A percentile compares a stretch with the other conserved stretches of the same genome.
phyloP scores from a whole-genome alignment of 2,329 filamentous ascomycete genomes.

The Stagonosporopsis rhizophila region DNA sequence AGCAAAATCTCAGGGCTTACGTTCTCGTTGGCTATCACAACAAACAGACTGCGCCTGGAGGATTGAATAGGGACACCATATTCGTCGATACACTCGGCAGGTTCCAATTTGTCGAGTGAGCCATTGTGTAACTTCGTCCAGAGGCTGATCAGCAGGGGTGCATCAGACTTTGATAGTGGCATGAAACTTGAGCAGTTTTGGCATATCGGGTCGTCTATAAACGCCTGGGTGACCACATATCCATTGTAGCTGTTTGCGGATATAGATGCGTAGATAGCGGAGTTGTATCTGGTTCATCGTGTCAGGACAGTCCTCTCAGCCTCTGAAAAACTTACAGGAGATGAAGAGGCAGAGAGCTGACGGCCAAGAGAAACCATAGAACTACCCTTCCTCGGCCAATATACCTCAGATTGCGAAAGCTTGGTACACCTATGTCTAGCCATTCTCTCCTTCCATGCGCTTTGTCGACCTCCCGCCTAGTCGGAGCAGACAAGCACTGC shows the following conservation, averaged over 20 bases:
- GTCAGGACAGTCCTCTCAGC: background rate
- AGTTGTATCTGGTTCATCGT: slow-evolving; percentile 29
- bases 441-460: slow-evolving; percentile 48
- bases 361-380: slow-evolving; percentile 21
- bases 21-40: background rate
- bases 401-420: slow-evolving; percentile 24
- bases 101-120: background rate
- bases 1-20: background rate
- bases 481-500: slow-evolving; percentile 60
- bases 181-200: background rate
- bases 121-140: background rate
- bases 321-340: slow-evolving; percentile 13
- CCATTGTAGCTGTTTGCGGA: slow-evolving; percentile 6
- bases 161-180: too few species aligned
- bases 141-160: background rate
- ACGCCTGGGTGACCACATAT: background rate
- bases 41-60: background rate
- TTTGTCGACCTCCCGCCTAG: slow-evolving; percentile 56
- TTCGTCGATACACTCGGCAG: background rate
- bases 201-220: background rate
- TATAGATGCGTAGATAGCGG: slow-evolving; percentile 27
- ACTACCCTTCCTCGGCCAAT: slow-evolving; percentile 16
- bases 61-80: slow-evolving; percentile 1
- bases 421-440: slow-evolving; percentile 29
- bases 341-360: slow-evolving; percentile 28